Percentiles rank a stretch among this genome's conserved stretches.
Conservation (phyloP, 176 grass and related monocot genomes). For the Avena insularis region DNA sequence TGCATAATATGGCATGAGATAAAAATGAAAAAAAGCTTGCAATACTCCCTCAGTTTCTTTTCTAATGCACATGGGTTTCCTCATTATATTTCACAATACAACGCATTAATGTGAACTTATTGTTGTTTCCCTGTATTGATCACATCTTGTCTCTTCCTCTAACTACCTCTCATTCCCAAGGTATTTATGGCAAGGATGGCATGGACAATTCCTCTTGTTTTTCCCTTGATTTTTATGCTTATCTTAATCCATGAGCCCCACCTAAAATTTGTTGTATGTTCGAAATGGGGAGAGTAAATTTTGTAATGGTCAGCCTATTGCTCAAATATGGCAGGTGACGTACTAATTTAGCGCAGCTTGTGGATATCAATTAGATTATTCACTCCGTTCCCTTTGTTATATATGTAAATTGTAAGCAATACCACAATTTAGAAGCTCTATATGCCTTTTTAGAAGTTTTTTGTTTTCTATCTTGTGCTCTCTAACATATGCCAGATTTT, state of each 20-base stretch:
- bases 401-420: background rate
- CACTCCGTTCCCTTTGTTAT: constrained; percentile 6
- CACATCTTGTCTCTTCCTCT: background rate
- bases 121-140: background rate
- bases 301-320: constrained; percentile 8
- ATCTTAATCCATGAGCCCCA: constrained; percentile 9
- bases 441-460: background rate
- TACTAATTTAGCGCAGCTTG: background rate
- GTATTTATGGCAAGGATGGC: background rate
- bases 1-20: background rate
- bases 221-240: background rate
- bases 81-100: constrained; percentile 3
- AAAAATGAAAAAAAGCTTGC: background rate
- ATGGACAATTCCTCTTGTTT: background rate
- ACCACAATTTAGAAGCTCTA: background rate
- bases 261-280: constrained; percentile 9
- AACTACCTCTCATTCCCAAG: background rate
- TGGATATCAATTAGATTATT: constrained; percentile 8
- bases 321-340: constrained; percentile 21
- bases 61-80: background rate
- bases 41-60: background rate
- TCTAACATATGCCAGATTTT: constrained; percentile 15
- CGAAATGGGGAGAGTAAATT: background rate
- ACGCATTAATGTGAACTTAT: background rate
- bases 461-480: constrained; percentile 1